Percentiles rank a stretch among this genome's conserved stretches.
phyloP scores from a whole-genome alignment of 352 stramenopile species.

The Globisporangium carolinianum region DNA sequence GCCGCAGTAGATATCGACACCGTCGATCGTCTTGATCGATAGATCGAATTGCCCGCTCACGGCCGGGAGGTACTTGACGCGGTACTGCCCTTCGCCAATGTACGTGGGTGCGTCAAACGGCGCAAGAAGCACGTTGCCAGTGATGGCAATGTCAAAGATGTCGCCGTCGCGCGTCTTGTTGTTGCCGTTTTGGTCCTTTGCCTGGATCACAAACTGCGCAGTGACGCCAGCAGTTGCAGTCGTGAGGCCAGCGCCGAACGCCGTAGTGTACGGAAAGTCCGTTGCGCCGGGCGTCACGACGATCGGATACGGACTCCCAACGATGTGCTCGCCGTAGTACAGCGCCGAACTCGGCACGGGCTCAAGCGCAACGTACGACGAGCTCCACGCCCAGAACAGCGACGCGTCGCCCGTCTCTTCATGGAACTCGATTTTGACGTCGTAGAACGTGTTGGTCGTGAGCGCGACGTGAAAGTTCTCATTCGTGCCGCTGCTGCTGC shows the following conservation, averaged over 20 bases:
- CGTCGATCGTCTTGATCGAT: slow-evolving; percentile 87
- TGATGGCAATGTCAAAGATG: slow-evolving; percentile 62
- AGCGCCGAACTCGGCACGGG: slow-evolving; percentile 76
- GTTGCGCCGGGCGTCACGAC: slow-evolving; percentile 87
- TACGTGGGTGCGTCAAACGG: slow-evolving; percentile 79
- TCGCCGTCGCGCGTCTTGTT: slow-evolving; percentile 84
- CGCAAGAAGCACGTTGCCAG: slow-evolving; percentile 35
- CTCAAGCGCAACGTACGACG: slow-evolving; percentile 82
- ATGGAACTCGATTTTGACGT: slow-evolving; percentile 94
- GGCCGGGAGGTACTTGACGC: slow-evolving; percentile 81
- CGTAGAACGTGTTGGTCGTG: slow-evolving; percentile 75
- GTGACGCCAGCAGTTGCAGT: slow-evolving; percentile 76
- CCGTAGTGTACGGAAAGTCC: slow-evolving; percentile 94
- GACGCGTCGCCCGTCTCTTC: slow-evolving; percentile 88
- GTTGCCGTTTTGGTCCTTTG: slow-evolving; percentile 91
- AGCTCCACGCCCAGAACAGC: slow-evolving; percentile 89
- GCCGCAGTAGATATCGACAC: slow-evolving; percentile 94
- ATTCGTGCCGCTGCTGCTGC: slow-evolving; percentile 30
- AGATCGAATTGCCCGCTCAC: slow-evolving; percentile 87
- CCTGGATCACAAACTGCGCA: slow-evolving; percentile 91
- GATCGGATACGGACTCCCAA: slow-evolving; percentile 90
- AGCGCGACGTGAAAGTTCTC: slow-evolving; percentile 74
- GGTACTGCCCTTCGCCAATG: slow-evolving; percentile 88
- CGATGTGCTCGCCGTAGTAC: slow-evolving; percentile 89
- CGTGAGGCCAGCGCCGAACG: slow-evolving; percentile 74